Base-by-base conservation (phyloP, 768 basidiomycete species). In the Phaffia tasmanica region DNA sequence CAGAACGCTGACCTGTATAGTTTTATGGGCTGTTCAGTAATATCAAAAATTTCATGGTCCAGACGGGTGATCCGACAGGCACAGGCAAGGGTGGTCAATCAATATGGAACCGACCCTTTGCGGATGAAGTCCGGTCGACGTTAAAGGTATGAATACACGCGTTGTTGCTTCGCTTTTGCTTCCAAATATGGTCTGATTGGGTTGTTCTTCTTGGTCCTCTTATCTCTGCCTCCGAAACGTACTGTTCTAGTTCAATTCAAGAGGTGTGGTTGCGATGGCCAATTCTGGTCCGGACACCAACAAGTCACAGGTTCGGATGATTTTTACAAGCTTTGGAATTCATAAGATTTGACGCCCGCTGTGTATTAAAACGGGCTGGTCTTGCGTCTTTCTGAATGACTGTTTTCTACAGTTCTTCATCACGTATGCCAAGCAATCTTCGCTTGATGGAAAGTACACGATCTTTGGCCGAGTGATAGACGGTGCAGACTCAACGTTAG, bases 201-300 rank as follows among this genome's bases (percentile, higher is more conserved):
- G 21, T 16, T 15, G 25, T 23, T 16, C 5, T 57, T 29, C n/a
- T 32, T 16, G 5, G 4, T 54, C 54, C 30, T 23, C 30, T 49
- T 42, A 21, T 32, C 30, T 29, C 11, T 35, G 7, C 21, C 9
- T 1, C 32, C 64, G 14, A 15, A 8, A 60, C 11, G 35, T 4
- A 5, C 46, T 46, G 58, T 29, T 23, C 29, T 29, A 98, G 94
- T 98, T 99, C 79, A 97, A 97, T 76, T 80, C 85, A 61, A 84
- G 95, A 69, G 95, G 95, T 21, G 82, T 97, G 70, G 86, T 98
- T 19, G 95, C 95, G 32, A 98, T 98, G 93, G 95, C 95, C 64
- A 99, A 98, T 77, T 86, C 89, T 9, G 95, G 95, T 0, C 85
- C 85, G 14, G 89, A 95, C 75, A 84, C 87, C 46, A 99, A 97